Evolutionary conservation across 2,329 filamentous ascomycete species (phyloP).

Genomic region (Sordariomycetes sp.): DNA sequence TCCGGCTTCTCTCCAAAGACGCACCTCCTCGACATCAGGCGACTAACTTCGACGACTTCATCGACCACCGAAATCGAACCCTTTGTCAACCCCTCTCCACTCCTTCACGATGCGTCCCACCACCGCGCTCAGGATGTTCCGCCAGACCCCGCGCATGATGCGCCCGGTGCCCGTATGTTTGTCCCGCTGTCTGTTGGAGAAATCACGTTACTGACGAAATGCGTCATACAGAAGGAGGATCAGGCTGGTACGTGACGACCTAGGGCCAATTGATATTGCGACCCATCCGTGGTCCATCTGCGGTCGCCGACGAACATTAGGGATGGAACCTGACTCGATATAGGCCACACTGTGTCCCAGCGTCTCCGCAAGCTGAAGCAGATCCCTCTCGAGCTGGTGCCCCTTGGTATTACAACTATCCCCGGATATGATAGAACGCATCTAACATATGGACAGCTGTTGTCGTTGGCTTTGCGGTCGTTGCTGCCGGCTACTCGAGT

Average conservation of each 20-base stretch:
- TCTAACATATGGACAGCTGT: slow-evolving; percentile 46
- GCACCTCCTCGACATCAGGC: slow-evolving; percentile 3
- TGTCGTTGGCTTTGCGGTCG: slow-evolving; percentile 78
- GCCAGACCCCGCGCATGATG: slow-evolving; percentile 57
- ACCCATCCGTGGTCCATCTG: slow-evolving; percentile 6
- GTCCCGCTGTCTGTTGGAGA: no score
- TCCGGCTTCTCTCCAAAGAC: slow-evolving; percentile 16
- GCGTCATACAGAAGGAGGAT: slow-evolving; percentile 49
- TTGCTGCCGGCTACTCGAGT: slow-evolving; percentile 75
- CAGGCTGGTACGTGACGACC: slow-evolving; percentile 51
- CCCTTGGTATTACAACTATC: slow-evolving; percentile 58
- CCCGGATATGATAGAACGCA: not conserved
- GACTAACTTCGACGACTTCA: slow-evolving; percentile 1
- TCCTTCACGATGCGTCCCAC: slow-evolving; percentile 54
- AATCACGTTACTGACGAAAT: slow-evolving; percentile 17
- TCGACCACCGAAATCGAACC: slow-evolving; percentile 1
- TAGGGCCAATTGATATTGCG: slow-evolving; percentile 5
- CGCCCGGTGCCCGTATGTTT: slow-evolving; percentile 60
- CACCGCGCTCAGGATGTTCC: slow-evolving; percentile 57
- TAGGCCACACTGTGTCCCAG: slow-evolving; percentile 95
- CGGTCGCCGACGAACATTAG: slow-evolving; percentile 8
- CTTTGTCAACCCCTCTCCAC: slow-evolving; percentile 6
- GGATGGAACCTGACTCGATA: not conserved
- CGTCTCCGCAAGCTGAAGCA: slow-evolving; percentile 81
- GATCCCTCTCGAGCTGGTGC: slow-evolving; percentile 88